Conservation (phyloP, 176 grass and related monocot species). For the Oryza longistaminata region DNA sequence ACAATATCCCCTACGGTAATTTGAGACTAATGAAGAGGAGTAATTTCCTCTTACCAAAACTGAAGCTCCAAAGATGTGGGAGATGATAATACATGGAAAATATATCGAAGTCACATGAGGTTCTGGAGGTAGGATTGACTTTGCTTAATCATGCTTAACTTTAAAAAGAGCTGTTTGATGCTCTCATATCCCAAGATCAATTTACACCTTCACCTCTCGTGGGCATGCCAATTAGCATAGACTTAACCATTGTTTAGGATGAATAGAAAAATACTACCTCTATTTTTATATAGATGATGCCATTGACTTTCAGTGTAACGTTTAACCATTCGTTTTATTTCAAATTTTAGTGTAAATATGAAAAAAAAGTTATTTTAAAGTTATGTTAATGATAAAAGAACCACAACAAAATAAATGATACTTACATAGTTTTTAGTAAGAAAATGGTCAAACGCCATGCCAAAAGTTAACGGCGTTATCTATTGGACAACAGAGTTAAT, state of each 20-base stretch:
- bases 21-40: neutral
- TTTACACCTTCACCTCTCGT: neutral
- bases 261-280: neutral
- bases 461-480: no score
- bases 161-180: neutral
- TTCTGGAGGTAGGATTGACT: neutral
- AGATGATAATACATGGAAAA: neutral
- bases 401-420: no score
- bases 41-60: neutral
- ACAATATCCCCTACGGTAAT: neutral
- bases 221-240: neutral
- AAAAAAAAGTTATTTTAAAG: no score
- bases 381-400: no score
- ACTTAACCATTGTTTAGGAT: neutral
- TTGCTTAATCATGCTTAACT: neutral
- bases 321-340: no score
- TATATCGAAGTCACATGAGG: neutral
- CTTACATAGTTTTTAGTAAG: no score
- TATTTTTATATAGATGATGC: no score
- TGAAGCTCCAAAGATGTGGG: neutral
- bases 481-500: no score
- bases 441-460: no score
- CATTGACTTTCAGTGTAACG: no score
- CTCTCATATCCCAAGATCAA: neutral
- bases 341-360: no score